Conservation (phyloP, 352 stramenopile species). For the Phytopythium litorale region DNA sequence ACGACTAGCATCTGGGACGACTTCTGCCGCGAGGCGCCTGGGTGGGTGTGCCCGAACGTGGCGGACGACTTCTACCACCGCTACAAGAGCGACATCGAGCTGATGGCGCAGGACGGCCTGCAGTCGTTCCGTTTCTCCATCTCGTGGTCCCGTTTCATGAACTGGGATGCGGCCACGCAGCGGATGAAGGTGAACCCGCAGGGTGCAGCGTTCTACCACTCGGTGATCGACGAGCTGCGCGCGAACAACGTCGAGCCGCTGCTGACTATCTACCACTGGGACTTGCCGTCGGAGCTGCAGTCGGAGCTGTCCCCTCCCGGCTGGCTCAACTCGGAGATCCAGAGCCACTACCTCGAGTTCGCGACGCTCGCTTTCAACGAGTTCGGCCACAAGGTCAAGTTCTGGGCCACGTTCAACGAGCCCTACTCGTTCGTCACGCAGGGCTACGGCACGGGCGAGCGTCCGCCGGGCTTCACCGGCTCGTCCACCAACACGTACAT, state of each 20-base stretch:
- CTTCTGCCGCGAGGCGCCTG: slow-evolving; percentile 60
- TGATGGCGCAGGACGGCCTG: slow-evolving; percentile 87
- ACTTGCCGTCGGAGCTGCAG: slow-evolving; percentile 89
- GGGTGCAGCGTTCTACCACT: slow-evolving; percentile 29
- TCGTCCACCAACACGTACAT: slow-evolving; percentile 47
- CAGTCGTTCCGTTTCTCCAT: slow-evolving; percentile 76
- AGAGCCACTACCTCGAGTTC: slow-evolving; percentile 80
- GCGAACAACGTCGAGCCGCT: slow-evolving; percentile 82
- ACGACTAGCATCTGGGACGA: slow-evolving; percentile 91
- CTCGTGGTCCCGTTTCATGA: slow-evolving; percentile 31
- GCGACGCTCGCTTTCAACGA: slow-evolving; percentile 86
- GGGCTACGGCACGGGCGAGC: slow-evolving; percentile 79
- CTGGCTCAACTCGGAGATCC: slow-evolving; percentile 54
- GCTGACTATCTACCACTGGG: slow-evolving; percentile 97
- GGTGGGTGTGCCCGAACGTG: slow-evolving; percentile 76
- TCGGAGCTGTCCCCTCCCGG: slow-evolving; percentile 66
- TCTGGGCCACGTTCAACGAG: slow-evolving; percentile 96
- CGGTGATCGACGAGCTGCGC: slow-evolving; percentile 20
- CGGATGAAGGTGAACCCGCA: slow-evolving; percentile 19
- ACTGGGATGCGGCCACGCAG: slow-evolving; percentile 12
- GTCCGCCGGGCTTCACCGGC: slow-evolving; percentile 31
- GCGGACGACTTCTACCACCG: slow-evolving; percentile 88
- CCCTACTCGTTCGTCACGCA: slow-evolving; percentile 78
- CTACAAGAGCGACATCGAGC: slow-evolving; percentile 75
- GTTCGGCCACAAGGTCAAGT: slow-evolving; percentile 89